Percentiles rank a stretch among this genome's conserved stretches.
These are phyloP conservation scores for Amniculicola lignicola DNA, from an alignment of 495 filamentous ascomycete genomes.

Conservation along the genomic window DNA sequence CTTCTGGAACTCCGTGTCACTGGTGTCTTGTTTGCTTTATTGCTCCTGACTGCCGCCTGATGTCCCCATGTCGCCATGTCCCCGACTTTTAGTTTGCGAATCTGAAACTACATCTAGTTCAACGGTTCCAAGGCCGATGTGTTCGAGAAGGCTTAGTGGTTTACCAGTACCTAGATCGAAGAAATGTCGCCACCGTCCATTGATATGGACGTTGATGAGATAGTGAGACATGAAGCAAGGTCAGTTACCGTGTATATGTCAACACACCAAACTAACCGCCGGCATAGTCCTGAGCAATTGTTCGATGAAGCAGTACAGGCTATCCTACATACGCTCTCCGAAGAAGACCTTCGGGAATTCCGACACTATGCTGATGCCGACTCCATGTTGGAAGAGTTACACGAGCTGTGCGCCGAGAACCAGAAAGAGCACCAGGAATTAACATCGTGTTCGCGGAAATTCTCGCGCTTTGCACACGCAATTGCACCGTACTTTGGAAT, in stretches of 20 bases:
- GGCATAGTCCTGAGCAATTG: slow-evolving; percentile 9
- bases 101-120: too few species aligned
- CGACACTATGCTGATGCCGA: slow-evolving; percentile 2
- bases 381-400: slow-evolving; percentile 12
- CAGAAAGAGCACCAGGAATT: slow-evolving; percentile 17
- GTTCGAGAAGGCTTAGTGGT: slow-evolving; percentile 9
- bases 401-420: slow-evolving; percentile 6
- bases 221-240: slow-evolving; percentile 14
- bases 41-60: slow-evolving; percentile 22
- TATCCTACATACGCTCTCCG: slow-evolving; percentile 9
- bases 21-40: slow-evolving; percentile 17
- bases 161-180: slow-evolving; percentile 12
- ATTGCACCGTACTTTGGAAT: slow-evolving; percentile 24
- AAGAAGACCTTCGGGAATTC: slow-evolving; percentile 9
- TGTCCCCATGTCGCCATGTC: slow-evolving; percentile 9
- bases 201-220: slow-evolving; percentile 2
- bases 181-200: slow-evolving; percentile 16
- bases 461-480: slow-evolving; percentile 5
- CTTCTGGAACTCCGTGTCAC: slow-evolving; percentile 15
- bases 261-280: slow-evolving; percentile 4
- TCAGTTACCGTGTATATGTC: background rate
- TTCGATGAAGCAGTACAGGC: slow-evolving; percentile 22
- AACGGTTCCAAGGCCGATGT: too few species aligned
- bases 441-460: slow-evolving; percentile 9
- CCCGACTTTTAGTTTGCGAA: background rate